Base-by-base conservation (phyloP, 164 flowering plant genomes). In the Cinnamomum chago region DNA sequence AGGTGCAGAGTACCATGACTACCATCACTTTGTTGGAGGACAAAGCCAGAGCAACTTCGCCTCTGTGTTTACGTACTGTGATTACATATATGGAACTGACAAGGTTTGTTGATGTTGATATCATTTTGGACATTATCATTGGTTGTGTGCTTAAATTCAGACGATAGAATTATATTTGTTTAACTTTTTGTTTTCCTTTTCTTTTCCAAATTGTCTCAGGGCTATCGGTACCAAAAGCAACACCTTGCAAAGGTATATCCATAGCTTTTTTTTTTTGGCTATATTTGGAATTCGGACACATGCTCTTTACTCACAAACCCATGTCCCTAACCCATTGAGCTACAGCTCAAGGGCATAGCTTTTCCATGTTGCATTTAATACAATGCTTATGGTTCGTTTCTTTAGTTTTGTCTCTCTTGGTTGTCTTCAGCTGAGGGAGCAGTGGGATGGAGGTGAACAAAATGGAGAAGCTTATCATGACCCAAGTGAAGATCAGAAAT, bases 11-110 rank as follows among this genome's bases (percentile, higher is more conserved):
- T 82, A 95, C 83, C 98, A 95, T 87, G 97, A 95, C 75, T 95
- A 92, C 84, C 98, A 95, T 80, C 98, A 93, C 75, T 95, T 86
- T 78, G 98, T 94, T 76, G 98, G 98, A 52, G 97, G 95, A 62
- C 91, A 81, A 76, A 94, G 97, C 86, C 97, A 92, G 62, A 94
- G 97, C 84, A 92, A 92, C 81, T 92, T 92, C 70, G 93, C 94
- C 69, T 92, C 94, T 13, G 92, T 90, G n/a, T 92, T 94, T 84
- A 94, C 98, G 73, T 94, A 94, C 76, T 94, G 97, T 78, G 98
- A 94, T 79, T 94, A 84, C 82, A 86, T 95, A 23, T 92, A 92
- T 83, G 98, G 97, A 77, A 95, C 98, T 72, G 94, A 92, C 80
- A 95, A 90, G 94, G 98, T 94, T 22, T 76, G 68, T 68, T 2